Evolutionary conservation across 768 basidiomycete genomes (phyloP), one percentile per base, ranked within the genome.

Genomic region (Crassisporium funariophilum): DNA sequence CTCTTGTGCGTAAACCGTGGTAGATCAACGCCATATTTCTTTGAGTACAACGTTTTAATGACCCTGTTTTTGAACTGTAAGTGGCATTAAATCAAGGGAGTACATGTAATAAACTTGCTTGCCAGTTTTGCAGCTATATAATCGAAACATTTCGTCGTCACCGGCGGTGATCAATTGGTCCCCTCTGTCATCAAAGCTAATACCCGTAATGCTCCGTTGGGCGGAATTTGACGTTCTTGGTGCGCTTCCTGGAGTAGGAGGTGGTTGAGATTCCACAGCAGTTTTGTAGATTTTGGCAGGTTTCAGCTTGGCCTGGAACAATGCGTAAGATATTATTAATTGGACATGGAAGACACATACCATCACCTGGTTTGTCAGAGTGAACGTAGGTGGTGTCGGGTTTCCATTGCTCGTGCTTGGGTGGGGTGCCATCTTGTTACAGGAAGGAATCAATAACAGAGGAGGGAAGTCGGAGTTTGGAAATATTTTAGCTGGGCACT

Each of bases 11-110:
- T 98, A 60, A 98, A 97, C 3, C 95, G 83, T 16, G 94, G 91
- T 15, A 95, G 78, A 66, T 95, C 91, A 35, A 94, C 88, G 1
- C 97, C 97, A 65, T 98, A 99, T 66, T 99, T 99, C 69, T 95
- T 94, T 0, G 95, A 98, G 57, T 86, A 82, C 3, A 94, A 67
- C 1, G 84, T 86, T 67, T 91, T 94, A 24, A 80, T 58, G 41
- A 78, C 77, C 74, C 95, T 90, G 52, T 41, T 41, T 27, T n/a
- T 35, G 56, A 48, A 46, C 55, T 31, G 53, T 42, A 24, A 43
- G 41, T 21, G 23, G 19, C 9, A 25, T 17, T 34, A 44, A 37
- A 31, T 22, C 41, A 42, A 13, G 7, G 34, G 23, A 31, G 21
- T 20, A 43, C 35, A 13, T 11, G 15, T 20, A 53, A 52, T 57